phyloP scores from a whole-genome alignment of 805 yeast genomes.

The Saccharomycopsis amapae region DNA sequence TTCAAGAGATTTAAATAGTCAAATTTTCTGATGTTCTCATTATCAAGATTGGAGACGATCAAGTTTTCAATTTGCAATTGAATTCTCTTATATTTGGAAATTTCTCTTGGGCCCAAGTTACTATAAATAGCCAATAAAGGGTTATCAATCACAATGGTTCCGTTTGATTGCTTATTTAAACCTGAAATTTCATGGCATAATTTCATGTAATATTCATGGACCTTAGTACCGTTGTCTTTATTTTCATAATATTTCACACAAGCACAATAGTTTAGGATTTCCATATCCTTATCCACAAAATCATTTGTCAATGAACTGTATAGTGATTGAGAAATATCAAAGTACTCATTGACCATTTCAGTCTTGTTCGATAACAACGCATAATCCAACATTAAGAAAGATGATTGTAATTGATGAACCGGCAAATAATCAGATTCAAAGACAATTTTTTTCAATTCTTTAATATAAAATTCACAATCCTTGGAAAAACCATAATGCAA shows the following conservation, averaged over 20 bases:
- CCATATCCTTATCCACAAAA: conserved; percentile 20
- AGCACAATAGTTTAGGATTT: conserved; percentile 19
- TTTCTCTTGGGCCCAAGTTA: neutral
- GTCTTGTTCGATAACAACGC: conserved; percentile 20
- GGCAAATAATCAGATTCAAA: conserved; percentile 26
- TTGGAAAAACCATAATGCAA: conserved; percentile 48
- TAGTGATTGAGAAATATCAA: conserved; percentile 14
- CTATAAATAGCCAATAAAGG: neutral
- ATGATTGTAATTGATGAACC: conserved; percentile 23
- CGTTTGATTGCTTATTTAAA: too few relatives aligned
- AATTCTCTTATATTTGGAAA: neutral
- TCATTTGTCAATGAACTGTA: conserved; percentile 15
- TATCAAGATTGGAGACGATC: conserved; percentile 1
- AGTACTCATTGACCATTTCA: conserved; percentile 20
- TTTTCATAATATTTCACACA: conserved; percentile 15
- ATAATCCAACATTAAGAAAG: conserved; percentile 24
- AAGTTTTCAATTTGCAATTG: conserved; percentile 3
- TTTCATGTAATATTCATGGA: neutral
- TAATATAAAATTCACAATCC: conserved; percentile 48
- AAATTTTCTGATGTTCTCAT: neutral
- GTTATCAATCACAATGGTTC: neutral
- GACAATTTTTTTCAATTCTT: conserved; percentile 36
- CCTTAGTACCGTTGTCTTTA: neutral
- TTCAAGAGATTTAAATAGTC: neutral
- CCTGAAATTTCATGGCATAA: neutral